These are phyloP conservation scores for Neovahlkampfia damariscottae DNA, from an alignment of 78 protist species.

Conservation along the genomic window DNA sequence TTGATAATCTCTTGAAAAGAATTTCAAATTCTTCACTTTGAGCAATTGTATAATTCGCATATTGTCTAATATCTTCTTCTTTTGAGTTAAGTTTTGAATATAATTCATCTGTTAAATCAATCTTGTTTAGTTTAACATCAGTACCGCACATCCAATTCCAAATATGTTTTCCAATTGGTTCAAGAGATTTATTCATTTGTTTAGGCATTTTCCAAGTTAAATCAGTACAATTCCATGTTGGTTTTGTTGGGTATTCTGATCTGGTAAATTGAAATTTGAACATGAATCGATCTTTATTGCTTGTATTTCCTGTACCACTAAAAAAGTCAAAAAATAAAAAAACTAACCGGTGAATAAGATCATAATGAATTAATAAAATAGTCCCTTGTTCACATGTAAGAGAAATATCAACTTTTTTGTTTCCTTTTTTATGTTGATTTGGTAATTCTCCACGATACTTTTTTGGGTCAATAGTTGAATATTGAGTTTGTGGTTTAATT, in stretches of 20 bases:
- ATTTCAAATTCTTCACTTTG: not conserved
- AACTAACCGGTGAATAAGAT: conserved; percentile 6
- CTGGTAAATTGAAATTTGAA: conserved; percentile 9
- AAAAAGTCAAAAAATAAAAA: no score
- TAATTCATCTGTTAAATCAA: not conserved
- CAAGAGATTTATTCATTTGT: not conserved
- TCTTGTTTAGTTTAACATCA: not conserved
- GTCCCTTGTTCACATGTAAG: conserved; percentile 5
- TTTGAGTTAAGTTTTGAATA: not conserved
- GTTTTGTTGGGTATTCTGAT: not conserved
- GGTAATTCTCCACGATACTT: not conserved
- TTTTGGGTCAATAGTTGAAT: not conserved
- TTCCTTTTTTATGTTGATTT: not conserved
- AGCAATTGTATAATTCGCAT: not conserved
- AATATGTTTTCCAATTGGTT: not conserved
- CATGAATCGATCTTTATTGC: not conserved
- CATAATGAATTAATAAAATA: conserved; percentile 8
- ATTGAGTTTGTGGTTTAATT: conserved; percentile 15
- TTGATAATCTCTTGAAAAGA: not conserved
- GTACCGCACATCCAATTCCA: not conserved
- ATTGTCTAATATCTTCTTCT: not conserved
- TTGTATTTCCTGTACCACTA: not conserved
- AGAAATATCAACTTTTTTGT: not conserved
- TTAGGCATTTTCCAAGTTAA: not conserved
- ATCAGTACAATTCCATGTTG: conserved; percentile 8